Base-by-base conservation (phyloP, 2,329 filamentous ascomycete genomes). In the Fusarium robinianum region DNA sequence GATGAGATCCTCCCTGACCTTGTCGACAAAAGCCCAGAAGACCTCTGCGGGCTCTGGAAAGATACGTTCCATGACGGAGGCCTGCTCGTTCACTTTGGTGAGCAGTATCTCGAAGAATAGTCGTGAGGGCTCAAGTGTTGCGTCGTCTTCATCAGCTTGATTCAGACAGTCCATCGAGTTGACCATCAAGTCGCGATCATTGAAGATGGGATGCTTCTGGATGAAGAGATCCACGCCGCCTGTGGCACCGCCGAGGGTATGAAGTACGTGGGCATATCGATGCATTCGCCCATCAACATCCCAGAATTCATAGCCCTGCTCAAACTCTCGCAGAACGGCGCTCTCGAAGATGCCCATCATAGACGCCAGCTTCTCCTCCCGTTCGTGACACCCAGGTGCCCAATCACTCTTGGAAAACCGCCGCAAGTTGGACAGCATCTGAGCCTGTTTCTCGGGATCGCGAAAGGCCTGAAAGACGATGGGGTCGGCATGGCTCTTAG, bases 221-320 rank as follows among this genome's bases (percentile, higher is more conserved):
- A 96, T 83, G 64, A 96, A 97, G 2, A 90, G 75, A 39, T 97
- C 90, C 33, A 95, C 76, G 8, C 83, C 89, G 10, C 86, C 84
- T 26, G 78, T 77, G 11, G 90, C 90, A 17, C 88, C 90, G 64
- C 95, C 95, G 30, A 99, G 75, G 2, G 80, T 79, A 45, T 88
- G 83, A 43, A 99, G 72, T 11, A 99, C 90, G 58, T 90, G 83
- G 3, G 91, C 91, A 67, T 96, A 97, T 62, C 87, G 82, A 57
- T 80, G 83, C 92, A 97, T 96, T 40, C 84, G 79, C 3, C 89
- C 90, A 54, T 95, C 87, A 40, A 95, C 83, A 65, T 99, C 92
- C 72, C 87, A 88, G 29, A 83, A 84, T 65, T 94, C 89, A 56
- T 95, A 95, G 4, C 90, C 94, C 62, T 94, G 87, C 67, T 95